Evolutionary conservation across 345 rosid species (phyloP).

Genomic region (Leavenworthia alabamica): DNA sequence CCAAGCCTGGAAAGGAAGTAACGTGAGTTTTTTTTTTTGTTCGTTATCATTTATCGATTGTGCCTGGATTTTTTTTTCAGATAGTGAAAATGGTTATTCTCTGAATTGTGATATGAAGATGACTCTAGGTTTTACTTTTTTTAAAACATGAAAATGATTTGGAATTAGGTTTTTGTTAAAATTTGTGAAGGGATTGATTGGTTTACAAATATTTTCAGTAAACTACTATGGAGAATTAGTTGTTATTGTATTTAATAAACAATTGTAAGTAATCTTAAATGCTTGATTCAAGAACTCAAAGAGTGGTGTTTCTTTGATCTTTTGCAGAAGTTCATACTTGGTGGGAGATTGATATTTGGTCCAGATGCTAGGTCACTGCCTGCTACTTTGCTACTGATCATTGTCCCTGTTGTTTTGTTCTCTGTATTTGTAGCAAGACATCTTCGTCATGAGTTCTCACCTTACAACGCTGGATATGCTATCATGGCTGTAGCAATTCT

Average conservation of each 20-base stretch:
- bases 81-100: not conserved
- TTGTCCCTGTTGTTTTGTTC: constrained; percentile 61
- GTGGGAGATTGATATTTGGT: constrained; percentile 93
- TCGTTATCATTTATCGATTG: not conserved
- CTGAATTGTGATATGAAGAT: not conserved
- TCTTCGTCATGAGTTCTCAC: constrained; percentile 68
- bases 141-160: not conserved
- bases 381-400: constrained; percentile 64
- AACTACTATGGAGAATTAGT: too few species aligned
- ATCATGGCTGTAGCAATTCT: constrained; percentile 59
- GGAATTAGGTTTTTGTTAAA: not conserved
- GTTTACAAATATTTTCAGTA: too few species aligned
- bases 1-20: constrained; percentile 88
- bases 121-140: not conserved
- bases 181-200: not conserved
- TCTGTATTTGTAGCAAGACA: constrained; percentile 80
- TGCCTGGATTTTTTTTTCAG: not conserved
- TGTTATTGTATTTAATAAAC: too few species aligned
- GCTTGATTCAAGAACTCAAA: too few species aligned
- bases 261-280: too few species aligned
- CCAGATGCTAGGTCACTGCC: constrained; percentile 86
- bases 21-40: constrained; percentile 42
- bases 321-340: constrained; percentile 68
- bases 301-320: too few species aligned
- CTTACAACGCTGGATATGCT: constrained; percentile 59